A percentile compares a stretch with the other conserved stretches of the same genome.
Conservation (phyloP, 345 rosid genomes). For the Alliaria petiolata region DNA sequence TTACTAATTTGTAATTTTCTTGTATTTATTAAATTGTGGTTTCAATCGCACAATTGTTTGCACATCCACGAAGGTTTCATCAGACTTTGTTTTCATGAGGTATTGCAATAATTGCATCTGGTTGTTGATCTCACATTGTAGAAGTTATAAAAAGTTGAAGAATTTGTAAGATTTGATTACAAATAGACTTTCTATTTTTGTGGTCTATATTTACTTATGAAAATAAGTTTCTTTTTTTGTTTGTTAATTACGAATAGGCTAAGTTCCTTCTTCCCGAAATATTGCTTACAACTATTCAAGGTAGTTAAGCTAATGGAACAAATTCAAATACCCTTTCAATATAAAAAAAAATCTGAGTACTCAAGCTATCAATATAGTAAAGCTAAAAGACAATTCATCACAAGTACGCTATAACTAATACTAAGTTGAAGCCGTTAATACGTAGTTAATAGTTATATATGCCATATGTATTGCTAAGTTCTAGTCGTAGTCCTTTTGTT, state of each 20-base stretch:
- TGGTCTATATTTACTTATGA: not conserved
- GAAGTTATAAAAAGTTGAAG: not conserved
- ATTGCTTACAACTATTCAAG: not conserved
- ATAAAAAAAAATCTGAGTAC: not conserved
- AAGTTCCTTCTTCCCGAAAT: not conserved
- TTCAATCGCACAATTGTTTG: not conserved
- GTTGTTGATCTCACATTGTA: slow-evolving; percentile 5
- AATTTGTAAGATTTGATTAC: not conserved
- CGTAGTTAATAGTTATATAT: not conserved
- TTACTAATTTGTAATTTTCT: not conserved
- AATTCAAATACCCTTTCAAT: not conserved
- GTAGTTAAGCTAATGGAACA: not conserved
- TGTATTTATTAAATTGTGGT: not conserved
- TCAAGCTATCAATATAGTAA: too few species aligned
- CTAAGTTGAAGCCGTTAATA: not conserved
- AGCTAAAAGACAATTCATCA: too few species aligned
- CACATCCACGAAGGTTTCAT: slow-evolving; percentile 11
- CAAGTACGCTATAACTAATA: too few species aligned
- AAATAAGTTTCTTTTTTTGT: not conserved
- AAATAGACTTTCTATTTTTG: not conserved
- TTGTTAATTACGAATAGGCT: not conserved
- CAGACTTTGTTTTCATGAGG: not conserved
- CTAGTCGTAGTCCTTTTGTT: not conserved
- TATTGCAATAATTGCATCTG: not conserved
- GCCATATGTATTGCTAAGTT: not conserved